Conservation (phyloP, 108 stramenopile genomes). For the Cyclotella kingstonii region DNA sequence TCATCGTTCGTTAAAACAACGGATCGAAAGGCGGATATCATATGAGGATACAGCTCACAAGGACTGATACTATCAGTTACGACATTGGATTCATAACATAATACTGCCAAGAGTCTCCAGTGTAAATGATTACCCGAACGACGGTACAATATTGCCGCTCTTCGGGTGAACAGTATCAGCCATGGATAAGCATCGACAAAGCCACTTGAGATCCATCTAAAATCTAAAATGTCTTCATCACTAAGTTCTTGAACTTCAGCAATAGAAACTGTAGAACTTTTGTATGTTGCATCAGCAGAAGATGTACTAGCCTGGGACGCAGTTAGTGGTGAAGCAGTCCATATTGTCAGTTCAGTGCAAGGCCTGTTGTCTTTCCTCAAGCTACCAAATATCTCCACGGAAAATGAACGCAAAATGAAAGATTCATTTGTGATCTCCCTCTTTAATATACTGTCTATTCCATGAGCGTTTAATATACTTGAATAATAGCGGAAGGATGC, state of each 20-base stretch:
- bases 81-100: conserved; percentile 40
- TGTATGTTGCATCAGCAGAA: conserved; percentile 19
- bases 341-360: conserved; percentile 35
- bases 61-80: conserved; percentile 32
- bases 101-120: conserved; percentile 52
- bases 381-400: conserved; percentile 37
- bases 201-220: conserved; percentile 64
- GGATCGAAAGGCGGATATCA: conserved; percentile 43
- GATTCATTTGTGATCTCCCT: conserved; percentile 22
- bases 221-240: conserved; percentile 54
- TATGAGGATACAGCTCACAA: conserved; percentile 57
- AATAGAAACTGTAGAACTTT: conserved; percentile 16
- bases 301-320: neutral
- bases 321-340: conserved; percentile 27
- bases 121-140: conserved; percentile 36
- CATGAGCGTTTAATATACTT: conserved; percentile 33
- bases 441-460: neutral
- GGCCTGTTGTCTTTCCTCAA: conserved; percentile 10
- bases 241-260: conserved; percentile 7
- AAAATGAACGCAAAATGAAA: conserved; percentile 33
- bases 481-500: conserved; percentile 38
- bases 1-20: conserved; percentile 55
- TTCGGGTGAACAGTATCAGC: conserved; percentile 53
- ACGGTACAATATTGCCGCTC: conserved; percentile 53
- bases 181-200: conserved; percentile 65